These are phyloP conservation scores for Acrodontium crateriforme DNA, from an alignment of 2,329 filamentous ascomycete genomes.

Conservation along the genomic window DNA sequence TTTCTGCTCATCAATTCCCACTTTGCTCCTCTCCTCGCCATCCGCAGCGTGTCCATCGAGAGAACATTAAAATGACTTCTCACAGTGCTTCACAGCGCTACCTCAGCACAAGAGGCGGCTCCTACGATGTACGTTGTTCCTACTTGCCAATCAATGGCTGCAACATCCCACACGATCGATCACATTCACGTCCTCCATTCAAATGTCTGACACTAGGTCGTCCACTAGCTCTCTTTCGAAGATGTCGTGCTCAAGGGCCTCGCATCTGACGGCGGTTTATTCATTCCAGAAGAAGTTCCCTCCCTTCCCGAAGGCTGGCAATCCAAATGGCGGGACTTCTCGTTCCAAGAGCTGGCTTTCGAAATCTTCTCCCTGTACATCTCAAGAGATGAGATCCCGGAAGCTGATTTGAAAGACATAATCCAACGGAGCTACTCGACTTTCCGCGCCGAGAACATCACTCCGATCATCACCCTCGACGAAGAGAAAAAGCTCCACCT, in stretches of 20 bases:
- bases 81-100: conserved; percentile 46
- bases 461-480: conserved; percentile 66
- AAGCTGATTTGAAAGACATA: conserved; percentile 66
- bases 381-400: conserved; percentile 66
- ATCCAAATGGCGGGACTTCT: conserved; percentile 59
- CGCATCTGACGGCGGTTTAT: conserved; percentile 74
- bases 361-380: conserved; percentile 82
- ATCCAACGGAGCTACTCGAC: conserved; percentile 77
- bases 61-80: conserved; percentile 5
- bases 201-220: too few species aligned
- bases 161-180: too few species aligned
- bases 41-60: too few species aligned
- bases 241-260: conserved; percentile 82
- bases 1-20: too few species aligned
- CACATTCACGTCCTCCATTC: too few species aligned
- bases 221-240: conserved; percentile 73
- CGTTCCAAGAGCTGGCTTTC: conserved; percentile 70
- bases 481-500: conserved; percentile 60
- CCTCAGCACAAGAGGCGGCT: conserved; percentile 48
- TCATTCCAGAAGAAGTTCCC: conserved; percentile 75
- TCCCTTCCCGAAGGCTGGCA: conserved; percentile 48
- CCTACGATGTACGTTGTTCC: conserved; percentile 43
- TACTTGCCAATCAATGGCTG: too few species aligned
- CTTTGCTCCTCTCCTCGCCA: too few species aligned
- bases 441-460: conserved; percentile 67